Evolutionary conservation across 768 basidiomycete species (phyloP), one percentile per base, ranked within the genome.

Genomic region (Cyclocybe cylindracea): DNA sequence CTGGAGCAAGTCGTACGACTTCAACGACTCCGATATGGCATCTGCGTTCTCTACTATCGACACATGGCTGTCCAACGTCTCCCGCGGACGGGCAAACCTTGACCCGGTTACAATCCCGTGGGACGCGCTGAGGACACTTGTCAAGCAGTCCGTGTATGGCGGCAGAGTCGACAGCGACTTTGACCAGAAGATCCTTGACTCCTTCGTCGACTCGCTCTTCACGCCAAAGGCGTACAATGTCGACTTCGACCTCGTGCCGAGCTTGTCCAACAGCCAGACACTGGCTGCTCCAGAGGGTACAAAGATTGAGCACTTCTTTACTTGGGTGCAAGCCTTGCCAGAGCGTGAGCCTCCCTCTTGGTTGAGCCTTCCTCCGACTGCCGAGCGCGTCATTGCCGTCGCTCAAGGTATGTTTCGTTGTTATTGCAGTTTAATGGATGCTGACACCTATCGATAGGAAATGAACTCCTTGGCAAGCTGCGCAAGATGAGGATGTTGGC

Each of bases 11-110:
- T 79, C 80, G 0, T 98, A 98, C 71, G 97, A 98, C 68, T 98
- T 98, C 83, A 99, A 99, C 70, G 95, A 98, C 66, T 97, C 96
- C 4, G 97, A 99, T 66, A 90, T 97, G 82, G 83, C 89, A 11
- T 89, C 96, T 9, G 95, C 95, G 1, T 89, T 93, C 63, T 80
- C 79, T 38, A 95, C 92, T 13, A 97, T 98, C 65, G 95, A 98
- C 65, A 78, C 85, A 1, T 98, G 96, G 94, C 77, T 98, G 45
- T 79, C 78, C 45, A 66, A 80, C 0, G 78, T 89, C 44, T 87
- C 95, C 4, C 90, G 92, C 66, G 96, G 95, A 16, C 81, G 88
- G 48, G 80, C 94, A 4, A 98, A 98, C 64, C 83, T 99, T 50
- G 90, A 98, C 65, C 97, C 97, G 1, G 87, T 83, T 0, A 77